Percentiles rank a stretch among this genome's conserved stretches.
These are phyloP conservation scores for Aspergillus sparsus DNA, from an alignment of 495 filamentous ascomycete species.

Conservation along the genomic window DNA sequence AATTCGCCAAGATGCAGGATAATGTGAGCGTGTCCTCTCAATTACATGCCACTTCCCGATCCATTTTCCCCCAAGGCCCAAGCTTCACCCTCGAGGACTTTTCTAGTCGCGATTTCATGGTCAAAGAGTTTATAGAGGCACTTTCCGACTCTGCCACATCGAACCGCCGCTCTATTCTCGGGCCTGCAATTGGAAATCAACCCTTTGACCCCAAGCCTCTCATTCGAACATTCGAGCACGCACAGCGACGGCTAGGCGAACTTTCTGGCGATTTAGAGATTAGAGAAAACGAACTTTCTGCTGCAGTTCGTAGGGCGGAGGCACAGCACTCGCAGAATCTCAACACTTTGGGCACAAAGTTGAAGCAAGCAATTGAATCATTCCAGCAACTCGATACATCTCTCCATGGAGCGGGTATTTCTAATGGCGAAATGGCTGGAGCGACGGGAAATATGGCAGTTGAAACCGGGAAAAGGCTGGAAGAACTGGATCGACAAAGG, in stretches of 20 bases:
- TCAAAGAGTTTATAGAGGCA: constrained; percentile 93
- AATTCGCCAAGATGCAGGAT: constrained; percentile 39
- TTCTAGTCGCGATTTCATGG: constrained; percentile 86
- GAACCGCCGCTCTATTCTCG: constrained; percentile 65
- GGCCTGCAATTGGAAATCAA: constrained; percentile 54
- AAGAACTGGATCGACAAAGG: constrained; percentile 90
- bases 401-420: constrained; percentile 54
- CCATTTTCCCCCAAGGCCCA: constrained; percentile 75
- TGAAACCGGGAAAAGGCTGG: constrained; percentile 89
- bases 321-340: constrained; percentile 87
- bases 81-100: constrained; percentile 87
- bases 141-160: constrained; percentile 84
- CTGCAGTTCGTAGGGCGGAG: constrained; percentile 87
- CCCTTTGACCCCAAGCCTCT: constrained; percentile 97
- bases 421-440: constrained; percentile 55
- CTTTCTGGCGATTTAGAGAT: constrained; percentile 84
- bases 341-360: constrained; percentile 77
- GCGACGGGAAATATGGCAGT: constrained; percentile 80
- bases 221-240: constrained; percentile 92
- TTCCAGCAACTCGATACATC: constrained; percentile 87
- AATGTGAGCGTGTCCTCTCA: constrained; percentile 40
- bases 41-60: constrained; percentile 47
- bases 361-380: constrained; percentile 85
- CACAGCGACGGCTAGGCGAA: constrained; percentile 72
- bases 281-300: constrained; percentile 85